These are phyloP conservation scores for Alternaria angustiovoidea DNA, from an alignment of 2,329 filamentous ascomycete genomes.

Conservation along the genomic window DNA sequence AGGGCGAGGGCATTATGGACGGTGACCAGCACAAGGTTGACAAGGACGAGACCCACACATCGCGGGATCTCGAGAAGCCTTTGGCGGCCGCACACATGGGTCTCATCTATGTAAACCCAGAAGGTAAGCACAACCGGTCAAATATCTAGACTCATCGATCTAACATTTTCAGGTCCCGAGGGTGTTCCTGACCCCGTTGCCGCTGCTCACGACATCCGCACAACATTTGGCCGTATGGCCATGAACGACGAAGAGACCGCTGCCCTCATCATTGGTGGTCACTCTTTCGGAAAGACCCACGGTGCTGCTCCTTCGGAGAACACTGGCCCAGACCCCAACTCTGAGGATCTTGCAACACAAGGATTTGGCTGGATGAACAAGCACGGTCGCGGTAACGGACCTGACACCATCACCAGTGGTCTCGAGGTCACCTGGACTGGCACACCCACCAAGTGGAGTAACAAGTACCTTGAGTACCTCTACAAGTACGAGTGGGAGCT, in stretches of 20 bases:
- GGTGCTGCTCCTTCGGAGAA: slow-evolving; percentile 71
- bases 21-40: slow-evolving; percentile 44
- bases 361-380: slow-evolving; percentile 77
- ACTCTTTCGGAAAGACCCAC: slow-evolving; percentile 83
- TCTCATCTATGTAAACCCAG: slow-evolving; percentile 83
- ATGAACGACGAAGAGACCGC: slow-evolving; percentile 87
- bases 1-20: slow-evolving; percentile 50
- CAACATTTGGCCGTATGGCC: slow-evolving; percentile 79
- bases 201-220: slow-evolving; percentile 75
- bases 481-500: slow-evolving; percentile 82
- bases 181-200: slow-evolving; percentile 74
- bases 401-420: slow-evolving; percentile 76
- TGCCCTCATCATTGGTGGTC: slow-evolving; percentile 79
- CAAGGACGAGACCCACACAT: slow-evolving; percentile 52
- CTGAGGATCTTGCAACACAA: slow-evolving; percentile 69
- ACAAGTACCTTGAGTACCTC: slow-evolving; percentile 76
- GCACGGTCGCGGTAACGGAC: slow-evolving; percentile 71
- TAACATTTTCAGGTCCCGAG: slow-evolving; percentile 65
- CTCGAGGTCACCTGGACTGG: slow-evolving; percentile 83
- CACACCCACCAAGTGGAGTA: slow-evolving; percentile 79
- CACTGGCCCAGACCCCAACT: slow-evolving; percentile 73
- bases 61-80: slow-evolving; percentile 71
- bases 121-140: slow-evolving; percentile 47
- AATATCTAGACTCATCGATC: neutral
- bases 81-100: slow-evolving; percentile 76